Base-by-base conservation (phyloP, 2,329 filamentous ascomycete genomes). In the Phialemoniopsis sp. region DNA sequence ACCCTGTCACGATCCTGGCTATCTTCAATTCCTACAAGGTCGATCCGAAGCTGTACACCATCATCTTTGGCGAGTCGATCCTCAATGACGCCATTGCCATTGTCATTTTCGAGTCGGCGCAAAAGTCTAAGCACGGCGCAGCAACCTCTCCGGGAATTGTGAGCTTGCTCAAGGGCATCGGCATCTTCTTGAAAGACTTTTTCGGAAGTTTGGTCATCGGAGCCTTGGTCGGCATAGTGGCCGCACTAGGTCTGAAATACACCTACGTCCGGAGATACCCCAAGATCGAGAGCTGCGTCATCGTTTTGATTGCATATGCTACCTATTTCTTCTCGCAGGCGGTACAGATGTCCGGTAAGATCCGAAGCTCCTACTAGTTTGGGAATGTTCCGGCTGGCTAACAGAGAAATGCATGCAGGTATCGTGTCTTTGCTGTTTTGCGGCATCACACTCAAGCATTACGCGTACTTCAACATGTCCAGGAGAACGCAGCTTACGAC, bases 21-120 rank as follows among this genome's bases (percentile, higher is more conserved):
- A 98, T 98, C 52, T 98, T 98, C 78, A 97, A 96, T 63, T 87
- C 93, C 2, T 98, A 97, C 78, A 97, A 97, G 66, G 93, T 98
- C 53, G 93, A 98, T 55, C 93, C 93, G 3, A 97, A 97, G 66
- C 78, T 98, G 14, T 98, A 98, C 67, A 98, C 93, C 21, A 83
- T 98, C 60, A 98, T 98, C 50, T 98, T 98, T 62, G 93, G 93
- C 58, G 93, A 98, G 67, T 95, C 91, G 8, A 97, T 98, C 44
- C 71, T 98, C 40, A 98, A 98, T 61, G 93, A 98, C 68, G 93
- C 93, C 33, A 91, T 98, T 56, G 93, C 93, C 48, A 98, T 98
- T 62, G 93, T 98, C 56, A 80, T 98, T 51, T 98, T 98, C 65
- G 91, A 98, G 68, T 96, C 93, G 5, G 93, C 93, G 10, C 91